Base-by-base conservation (phyloP, 495 filamentous ascomycete species). In the Xylaria flabelliformis region DNA sequence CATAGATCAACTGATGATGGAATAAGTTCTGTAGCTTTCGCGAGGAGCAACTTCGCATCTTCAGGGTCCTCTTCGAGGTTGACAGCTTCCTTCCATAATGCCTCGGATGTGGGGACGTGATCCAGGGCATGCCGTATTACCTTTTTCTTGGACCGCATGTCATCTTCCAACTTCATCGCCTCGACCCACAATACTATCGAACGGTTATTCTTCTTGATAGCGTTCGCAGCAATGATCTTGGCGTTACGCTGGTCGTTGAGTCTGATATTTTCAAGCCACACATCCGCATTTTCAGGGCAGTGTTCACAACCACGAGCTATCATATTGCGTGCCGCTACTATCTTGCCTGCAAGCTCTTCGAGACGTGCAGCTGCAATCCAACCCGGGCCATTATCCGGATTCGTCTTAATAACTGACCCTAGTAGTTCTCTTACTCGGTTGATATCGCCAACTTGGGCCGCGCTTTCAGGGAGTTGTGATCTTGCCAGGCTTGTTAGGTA, bases 61-160 rank as follows among this genome's bases (percentile, higher is more conserved):
- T 90, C 91, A 0, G 92, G 89, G 74, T 96, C 91, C 69, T 97
- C 94, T 76, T 97, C 95, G 51, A 98, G 83, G 73, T 98, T 98
- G 55, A 98, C 95, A n/a, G 94, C 91, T 77, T 96, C 93, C 80
- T 98, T 98, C 96, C 96, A 99, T 42, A 99, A 88, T 39, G 91
- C 90, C 34, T 98, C 94, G 0, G 95, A 98, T 74, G 97, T 92
- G 3, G 92, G 94, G 62, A 97, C 92, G 74, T 95, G 90, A 77
- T 98, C 90, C 55, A 98, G 85, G 29, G 97, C 96, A 76, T 94
- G 92, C 70, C 94, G 86, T 39, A 97, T 86, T 19, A 99, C 97
- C 75, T 93, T 90, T 83, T 98, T 98, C 82, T 94, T 95, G 0
- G 92, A 91, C 42, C 89, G 85, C 2, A 88, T 79, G 64, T 95